Base-by-base conservation (phyloP, 306 rosid species). In the Mimosa bimucronata region DNA sequence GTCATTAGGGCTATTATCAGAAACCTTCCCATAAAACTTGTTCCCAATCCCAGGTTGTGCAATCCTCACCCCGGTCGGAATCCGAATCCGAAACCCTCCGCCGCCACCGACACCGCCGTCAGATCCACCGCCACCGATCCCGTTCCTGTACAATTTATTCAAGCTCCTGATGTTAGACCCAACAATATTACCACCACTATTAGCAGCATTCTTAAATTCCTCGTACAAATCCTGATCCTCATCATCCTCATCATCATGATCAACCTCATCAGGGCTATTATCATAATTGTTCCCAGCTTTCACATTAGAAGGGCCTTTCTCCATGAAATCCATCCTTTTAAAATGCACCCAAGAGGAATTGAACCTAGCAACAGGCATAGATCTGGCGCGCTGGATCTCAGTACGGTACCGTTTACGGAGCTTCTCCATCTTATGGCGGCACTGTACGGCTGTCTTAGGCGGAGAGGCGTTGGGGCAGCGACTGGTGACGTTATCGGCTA, bases 351-450 rank as follows among this genome's bases (percentile, higher is more conserved):
- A 94, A 0, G 97, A 87, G 0, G 97, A 87, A 44, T 79, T 85
- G 62, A 91, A 86, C 5, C 91, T 77, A 1, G 93, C 75, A 25
- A 91, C 71, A 0, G 97, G 97, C 79, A 88, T 77, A 28, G 91
- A 84, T 30, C 91, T 60, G 7, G 94, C 94, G 0, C 94, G 87
- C 78, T 91, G 97, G 77, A 92, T 83, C 89, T 94, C 98, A n/a
- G 97, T 90, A 1, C 98, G 92, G 81, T 94, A 94, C 25, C 97
- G 93, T 68, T 94, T 94, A 0, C 98, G 86, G 3, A 94, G 94
- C 26, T 94, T 94, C 83, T 92, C 98, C 98, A 94, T 94, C 79
- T 94, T 94, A 71, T 94, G 97, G 25, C 97, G 98, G 79, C 98
- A 94, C 91, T 92, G 98, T 3, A 94, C 97, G 84, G 98, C 97